A percentile compares a stretch with the other conserved stretches of the same genome.
phyloP scores from a whole-genome alignment of 192 early-diverging fungal species.

The Entomortierella lignicola region DNA sequence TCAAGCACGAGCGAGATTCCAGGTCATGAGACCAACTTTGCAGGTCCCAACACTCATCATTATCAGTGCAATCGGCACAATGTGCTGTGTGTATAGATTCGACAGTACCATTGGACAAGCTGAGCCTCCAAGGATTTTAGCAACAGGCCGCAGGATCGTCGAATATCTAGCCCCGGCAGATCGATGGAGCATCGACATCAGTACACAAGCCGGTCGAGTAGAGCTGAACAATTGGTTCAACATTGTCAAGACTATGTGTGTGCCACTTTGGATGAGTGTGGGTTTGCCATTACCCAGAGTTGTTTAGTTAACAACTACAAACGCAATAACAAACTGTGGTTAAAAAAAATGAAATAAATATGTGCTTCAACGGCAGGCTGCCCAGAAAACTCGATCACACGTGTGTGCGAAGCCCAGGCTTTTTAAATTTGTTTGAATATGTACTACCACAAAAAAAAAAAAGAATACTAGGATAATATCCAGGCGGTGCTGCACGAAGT shows the following conservation, averaged over 20 bases:
- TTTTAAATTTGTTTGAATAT: no score
- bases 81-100: neutral
- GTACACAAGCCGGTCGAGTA: neutral
- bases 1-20: conserved; percentile 2
- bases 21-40: neutral
- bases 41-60: neutral
- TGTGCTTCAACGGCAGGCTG: no score
- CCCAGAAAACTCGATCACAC: no score
- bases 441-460: no score
- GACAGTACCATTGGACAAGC: neutral
- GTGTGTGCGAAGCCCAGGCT: no score
- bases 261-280: neutral
- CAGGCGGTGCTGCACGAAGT: no score
- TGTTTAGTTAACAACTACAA: no score
- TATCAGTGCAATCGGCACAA: neutral
- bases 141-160: neutral
- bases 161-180: neutral
- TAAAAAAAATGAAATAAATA: no score
- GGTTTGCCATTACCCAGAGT: neutral
- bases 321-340: no score
- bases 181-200: neutral
- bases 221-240: conserved; percentile 1
- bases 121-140: neutral
- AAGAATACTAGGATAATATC: no score
- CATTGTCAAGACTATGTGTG: neutral